phyloP scores from a whole-genome alignment of 2,329 filamentous ascomycete genomes.

The Xylariaceae sp. region DNA sequence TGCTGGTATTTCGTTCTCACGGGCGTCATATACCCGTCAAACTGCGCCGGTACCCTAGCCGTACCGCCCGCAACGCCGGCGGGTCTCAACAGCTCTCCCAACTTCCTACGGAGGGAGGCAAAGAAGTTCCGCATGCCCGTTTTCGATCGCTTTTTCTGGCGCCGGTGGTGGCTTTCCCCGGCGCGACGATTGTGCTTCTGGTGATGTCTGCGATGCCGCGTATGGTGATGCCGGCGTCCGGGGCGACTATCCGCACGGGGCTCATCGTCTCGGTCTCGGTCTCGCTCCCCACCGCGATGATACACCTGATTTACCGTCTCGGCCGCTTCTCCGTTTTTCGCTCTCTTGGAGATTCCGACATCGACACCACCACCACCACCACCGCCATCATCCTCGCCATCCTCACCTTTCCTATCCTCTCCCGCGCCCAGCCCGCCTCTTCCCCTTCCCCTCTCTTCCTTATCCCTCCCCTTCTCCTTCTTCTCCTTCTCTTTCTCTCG shows the following conservation, averaged over 20 bases:
- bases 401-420: not conserved
- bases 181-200: slow-evolving; percentile 12
- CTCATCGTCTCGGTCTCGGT: not conserved
- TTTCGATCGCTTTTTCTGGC: slow-evolving; percentile 6
- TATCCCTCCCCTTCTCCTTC: not conserved
- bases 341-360: not conserved
- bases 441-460: not conserved
- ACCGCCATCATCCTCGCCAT: not conserved
- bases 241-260: not conserved
- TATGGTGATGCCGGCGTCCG: not conserved
- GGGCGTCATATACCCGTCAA: not conserved
- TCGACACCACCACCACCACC: not conserved
- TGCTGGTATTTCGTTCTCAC: not conserved
- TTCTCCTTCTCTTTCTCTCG: not conserved
- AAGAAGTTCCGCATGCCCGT: slow-evolving; percentile 12
- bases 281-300: not conserved
- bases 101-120: slow-evolving; percentile 9
- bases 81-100: slow-evolving; percentile 7
- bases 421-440: not conserved
- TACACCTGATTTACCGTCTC: not conserved
- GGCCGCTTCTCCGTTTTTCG: not conserved
- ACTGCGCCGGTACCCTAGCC: not conserved
- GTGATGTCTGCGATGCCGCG: not conserved
- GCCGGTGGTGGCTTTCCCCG: slow-evolving; percentile 7
- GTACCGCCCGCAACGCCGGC: not conserved